Conservation (phyloP, 2,329 filamentous ascomycete species). For the Graphiopsis chlorocephala region DNA sequence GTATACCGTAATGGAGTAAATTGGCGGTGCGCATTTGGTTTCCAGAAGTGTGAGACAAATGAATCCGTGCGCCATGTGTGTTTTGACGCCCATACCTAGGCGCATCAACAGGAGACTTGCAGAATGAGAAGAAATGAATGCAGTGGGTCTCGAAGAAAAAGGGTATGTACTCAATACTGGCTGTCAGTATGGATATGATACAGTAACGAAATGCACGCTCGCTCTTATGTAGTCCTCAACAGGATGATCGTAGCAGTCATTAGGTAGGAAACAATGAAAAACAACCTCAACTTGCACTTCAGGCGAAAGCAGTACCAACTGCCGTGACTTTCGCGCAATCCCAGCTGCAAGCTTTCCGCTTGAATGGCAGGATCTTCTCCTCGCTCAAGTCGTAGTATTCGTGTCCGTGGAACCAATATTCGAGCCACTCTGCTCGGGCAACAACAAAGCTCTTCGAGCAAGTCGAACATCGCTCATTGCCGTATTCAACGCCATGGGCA, state of each 20-base stretch:
- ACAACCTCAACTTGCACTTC: not conserved
- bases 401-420: conserved; percentile 32
- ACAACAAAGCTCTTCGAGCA: conserved; percentile 33
- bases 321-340: conserved; percentile 26
- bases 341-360: conserved; percentile 34
- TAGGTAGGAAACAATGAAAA: not conserved
- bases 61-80: not conserved
- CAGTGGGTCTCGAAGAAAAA: not conserved
- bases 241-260: conserved; percentile 1
- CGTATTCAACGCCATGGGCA: conserved; percentile 19
- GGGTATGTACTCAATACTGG: not conserved
- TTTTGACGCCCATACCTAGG: not conserved
- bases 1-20: not conserved
- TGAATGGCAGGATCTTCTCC: conserved; percentile 34
- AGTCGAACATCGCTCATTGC: conserved; percentile 33
- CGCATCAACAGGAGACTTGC: not conserved
- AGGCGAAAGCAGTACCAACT: conserved; percentile 4
- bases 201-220: not conserved
- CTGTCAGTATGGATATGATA: not conserved
- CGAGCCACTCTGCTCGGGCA: conserved; percentile 36
- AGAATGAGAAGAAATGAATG: not conserved
- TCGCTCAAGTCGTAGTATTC: conserved; percentile 26
- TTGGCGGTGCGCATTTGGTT: not conserved
- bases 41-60: not conserved
- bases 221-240: not conserved